A percentile compares a stretch with the other conserved stretches of the same genome.
Conservation (phyloP, 2,329 filamentous ascomycete species). For the Pseudonectria foliicola region DNA sequence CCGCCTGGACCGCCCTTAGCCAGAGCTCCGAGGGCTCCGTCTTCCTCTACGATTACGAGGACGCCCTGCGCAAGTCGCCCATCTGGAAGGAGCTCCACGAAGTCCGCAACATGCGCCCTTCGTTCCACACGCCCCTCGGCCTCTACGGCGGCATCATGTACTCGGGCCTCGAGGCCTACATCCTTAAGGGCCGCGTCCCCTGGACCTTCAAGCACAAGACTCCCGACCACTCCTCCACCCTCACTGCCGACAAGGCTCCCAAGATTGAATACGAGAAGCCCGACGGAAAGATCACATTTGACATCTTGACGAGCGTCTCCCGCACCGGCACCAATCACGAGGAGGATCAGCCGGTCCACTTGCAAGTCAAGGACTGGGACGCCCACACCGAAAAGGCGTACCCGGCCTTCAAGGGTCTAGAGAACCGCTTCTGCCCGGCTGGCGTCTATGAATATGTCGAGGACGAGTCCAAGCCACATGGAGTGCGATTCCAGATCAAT, state of each 20-base stretch:
- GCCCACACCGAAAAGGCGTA: slow-evolving; percentile 76
- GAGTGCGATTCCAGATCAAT: slow-evolving; percentile 96
- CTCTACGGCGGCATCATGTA: slow-evolving; percentile 87
- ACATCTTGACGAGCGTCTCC: slow-evolving; percentile 91
- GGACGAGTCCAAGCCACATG: slow-evolving; percentile 76
- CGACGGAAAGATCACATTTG: slow-evolving; percentile 89
- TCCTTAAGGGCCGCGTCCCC: slow-evolving; percentile 77
- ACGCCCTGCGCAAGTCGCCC: slow-evolving; percentile 71
- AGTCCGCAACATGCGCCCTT: slow-evolving; percentile 95
- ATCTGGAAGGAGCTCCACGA: slow-evolving; percentile 94
- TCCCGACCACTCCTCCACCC: slow-evolving; percentile 72
- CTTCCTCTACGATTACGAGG: slow-evolving; percentile 93
- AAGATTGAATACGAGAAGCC: slow-evolving; percentile 98
- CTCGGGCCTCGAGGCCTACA: slow-evolving; percentile 83
- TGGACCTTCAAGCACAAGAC: slow-evolving; percentile 88
- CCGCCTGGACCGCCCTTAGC: slow-evolving; percentile 69
- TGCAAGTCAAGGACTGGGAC: slow-evolving; percentile 94
- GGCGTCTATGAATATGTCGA: slow-evolving; percentile 98
- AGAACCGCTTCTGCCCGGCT: slow-evolving; percentile 95
- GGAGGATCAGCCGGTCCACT: slow-evolving; percentile 93
- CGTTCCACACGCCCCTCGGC: slow-evolving; percentile 82
- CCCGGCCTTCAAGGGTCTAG: slow-evolving; percentile 82
- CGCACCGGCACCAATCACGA: slow-evolving; percentile 97
- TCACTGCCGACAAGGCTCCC: slow-evolving; percentile 66
- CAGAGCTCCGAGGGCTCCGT: slow-evolving; percentile 57